Conservation (phyloP, 2,329 filamentous ascomycete species). For the Fonsecaea erecta region DNA sequence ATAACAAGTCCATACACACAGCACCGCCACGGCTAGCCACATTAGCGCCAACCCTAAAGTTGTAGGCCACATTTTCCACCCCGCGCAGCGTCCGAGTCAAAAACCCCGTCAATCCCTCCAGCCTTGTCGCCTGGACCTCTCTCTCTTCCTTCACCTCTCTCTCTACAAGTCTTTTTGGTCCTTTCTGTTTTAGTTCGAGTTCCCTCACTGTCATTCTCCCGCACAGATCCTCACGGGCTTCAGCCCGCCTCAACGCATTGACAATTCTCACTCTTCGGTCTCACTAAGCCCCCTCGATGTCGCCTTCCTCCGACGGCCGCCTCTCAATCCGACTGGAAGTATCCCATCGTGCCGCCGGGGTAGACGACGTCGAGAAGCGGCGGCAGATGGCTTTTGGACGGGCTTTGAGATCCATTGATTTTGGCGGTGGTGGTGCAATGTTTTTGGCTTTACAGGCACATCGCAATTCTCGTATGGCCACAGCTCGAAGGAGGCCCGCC, state of each 20-base stretch:
- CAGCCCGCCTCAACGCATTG: no score
- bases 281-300: background rate
- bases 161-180: no score
- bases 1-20: background rate
- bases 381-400: background rate
- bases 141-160: background rate
- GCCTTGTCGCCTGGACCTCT: constrained; percentile 9
- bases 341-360: background rate
- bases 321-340: background rate
- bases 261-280: background rate
- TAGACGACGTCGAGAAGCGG: background rate
- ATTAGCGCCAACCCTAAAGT: background rate
- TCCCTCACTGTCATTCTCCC: no score
- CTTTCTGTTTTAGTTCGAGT: no score
- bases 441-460: background rate
- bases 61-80: constrained; percentile 6
- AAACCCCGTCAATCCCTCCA: constrained; percentile 2
- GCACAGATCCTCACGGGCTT: no score
- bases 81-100: background rate
- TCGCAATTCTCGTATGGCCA: background rate
- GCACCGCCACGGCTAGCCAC: background rate
- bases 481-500: background rate
- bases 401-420: no score
- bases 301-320: background rate
- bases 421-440: background rate